Conservation (phyloP, 805 yeast genomes). For the Yarrowia hollandica region DNA sequence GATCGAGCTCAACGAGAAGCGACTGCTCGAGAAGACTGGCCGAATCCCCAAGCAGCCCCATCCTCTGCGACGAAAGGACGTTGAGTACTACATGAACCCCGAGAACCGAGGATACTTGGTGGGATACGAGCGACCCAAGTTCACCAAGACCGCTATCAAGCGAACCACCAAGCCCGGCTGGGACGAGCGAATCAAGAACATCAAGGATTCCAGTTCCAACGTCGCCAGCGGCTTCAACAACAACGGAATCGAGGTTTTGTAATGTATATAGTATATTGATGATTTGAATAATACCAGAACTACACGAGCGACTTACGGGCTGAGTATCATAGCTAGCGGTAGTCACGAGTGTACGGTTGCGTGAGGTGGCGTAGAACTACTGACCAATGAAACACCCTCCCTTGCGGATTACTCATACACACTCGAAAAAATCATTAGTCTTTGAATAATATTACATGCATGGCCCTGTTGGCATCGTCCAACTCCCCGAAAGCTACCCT, state of each 20-base stretch:
- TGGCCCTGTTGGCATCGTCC: neutral
- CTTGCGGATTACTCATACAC: neutral
- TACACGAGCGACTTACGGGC: too few relatives aligned
- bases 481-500: neutral
- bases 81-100: slow-evolving; percentile 70
- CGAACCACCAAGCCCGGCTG: slow-evolving; percentile 28
- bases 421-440: neutral
- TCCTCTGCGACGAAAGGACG: slow-evolving; percentile 80
- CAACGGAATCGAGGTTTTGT: slow-evolving; percentile 18
- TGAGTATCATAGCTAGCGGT: too few relatives aligned
- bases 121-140: slow-evolving; percentile 30
- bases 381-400: too few relatives aligned
- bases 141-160: slow-evolving; percentile 31
- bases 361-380: too few relatives aligned
- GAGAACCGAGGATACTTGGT: slow-evolving; percentile 70
- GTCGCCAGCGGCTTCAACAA: slow-evolving; percentile 13
- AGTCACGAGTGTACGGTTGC: too few relatives aligned
- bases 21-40: slow-evolving; percentile 46
- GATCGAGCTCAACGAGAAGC: slow-evolving; percentile 43
- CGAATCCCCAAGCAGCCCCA: slow-evolving; percentile 81
- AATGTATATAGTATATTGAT: slow-evolving; percentile 24
- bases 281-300: too few relatives aligned
- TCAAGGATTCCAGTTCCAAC: slow-evolving; percentile 7
- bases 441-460: slow-evolving; percentile 9
- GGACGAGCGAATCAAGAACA: neutral